These are phyloP conservation scores for Cryptococcus deneoformans DNA, from an alignment of 1,284 basidiomycete species.

Conservation along the genomic window DNA sequence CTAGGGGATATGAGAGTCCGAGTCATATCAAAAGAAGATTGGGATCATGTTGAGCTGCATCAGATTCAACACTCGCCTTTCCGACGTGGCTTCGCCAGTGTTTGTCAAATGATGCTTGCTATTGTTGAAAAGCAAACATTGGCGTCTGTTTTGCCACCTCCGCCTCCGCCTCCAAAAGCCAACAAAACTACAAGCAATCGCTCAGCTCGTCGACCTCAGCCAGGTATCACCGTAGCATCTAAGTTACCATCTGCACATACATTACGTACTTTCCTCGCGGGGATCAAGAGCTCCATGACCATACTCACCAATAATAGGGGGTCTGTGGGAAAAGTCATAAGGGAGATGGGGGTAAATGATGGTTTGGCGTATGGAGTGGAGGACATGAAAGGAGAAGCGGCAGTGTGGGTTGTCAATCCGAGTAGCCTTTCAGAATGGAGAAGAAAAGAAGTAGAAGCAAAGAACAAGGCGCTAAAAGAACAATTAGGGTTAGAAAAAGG, in stretches of 20 bases:
- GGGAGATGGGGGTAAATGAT: slow-evolving; percentile 38
- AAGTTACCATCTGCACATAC: slow-evolving; percentile 37
- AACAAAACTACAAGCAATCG: slow-evolving; percentile 1
- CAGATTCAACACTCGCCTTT: slow-evolving; percentile 7
- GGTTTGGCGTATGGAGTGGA: slow-evolving; percentile 22
- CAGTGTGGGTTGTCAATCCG: slow-evolving; percentile 45
- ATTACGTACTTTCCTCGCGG: slow-evolving; percentile 31
- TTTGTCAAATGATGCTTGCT: slow-evolving; percentile 18
- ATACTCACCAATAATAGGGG: slow-evolving; percentile 46
- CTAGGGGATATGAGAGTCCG: slow-evolving; percentile 23
- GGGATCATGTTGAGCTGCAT: neutral
- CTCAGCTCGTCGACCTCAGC: neutral
- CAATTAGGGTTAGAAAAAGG: too few relatives aligned
- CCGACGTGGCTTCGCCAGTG: slow-evolving; percentile 11
- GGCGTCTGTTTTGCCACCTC: neutral
- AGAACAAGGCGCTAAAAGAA: slow-evolving; percentile 9
- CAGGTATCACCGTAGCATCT: slow-evolving; percentile 10
- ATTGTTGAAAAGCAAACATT: slow-evolving; percentile 10
- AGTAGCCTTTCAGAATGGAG: slow-evolving; percentile 43
- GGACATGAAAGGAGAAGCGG: slow-evolving; percentile 11
- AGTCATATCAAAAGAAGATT: slow-evolving; percentile 20
- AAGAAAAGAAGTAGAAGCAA: slow-evolving; percentile 34
- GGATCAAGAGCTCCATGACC: slow-evolving; percentile 29
- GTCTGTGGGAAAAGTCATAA: slow-evolving; percentile 38
- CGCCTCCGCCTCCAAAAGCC: slow-evolving; percentile 3